A percentile compares a stretch with the other conserved stretches of the same genome.
These are phyloP conservation scores for Talaromyces funiculosus DNA, from an alignment of 2,329 filamentous ascomycete species.

Conservation along the genomic window DNA sequence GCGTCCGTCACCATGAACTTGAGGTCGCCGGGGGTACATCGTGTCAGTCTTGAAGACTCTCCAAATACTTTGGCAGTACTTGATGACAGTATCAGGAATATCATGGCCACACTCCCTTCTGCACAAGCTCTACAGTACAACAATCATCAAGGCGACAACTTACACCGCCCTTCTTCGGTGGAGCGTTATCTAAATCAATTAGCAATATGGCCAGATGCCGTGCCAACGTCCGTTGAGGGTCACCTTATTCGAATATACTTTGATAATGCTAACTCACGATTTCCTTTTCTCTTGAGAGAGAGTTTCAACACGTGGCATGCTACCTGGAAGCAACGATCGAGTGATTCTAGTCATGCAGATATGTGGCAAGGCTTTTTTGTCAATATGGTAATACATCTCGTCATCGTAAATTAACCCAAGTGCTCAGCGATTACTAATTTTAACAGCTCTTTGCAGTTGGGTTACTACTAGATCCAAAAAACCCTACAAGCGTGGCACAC, in stretches of 20 bases:
- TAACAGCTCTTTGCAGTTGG: not conserved
- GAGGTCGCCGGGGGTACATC: not conserved
- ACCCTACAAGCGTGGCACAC: conserved; percentile 1
- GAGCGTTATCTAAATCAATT: not conserved
- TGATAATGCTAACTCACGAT: not conserved
- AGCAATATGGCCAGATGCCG: not conserved
- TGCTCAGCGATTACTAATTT: not conserved
- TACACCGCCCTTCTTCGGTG: not conserved
- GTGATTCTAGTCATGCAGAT: not conserved
- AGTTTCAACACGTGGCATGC: not conserved
- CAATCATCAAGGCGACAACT: not conserved
- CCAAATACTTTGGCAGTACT: not conserved
- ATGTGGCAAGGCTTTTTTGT: conserved; percentile 3
- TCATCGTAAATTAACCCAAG: no score
- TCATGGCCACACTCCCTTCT: not conserved
- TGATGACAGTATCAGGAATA: not conserved
- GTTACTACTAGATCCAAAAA: not conserved
- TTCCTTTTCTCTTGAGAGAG: not conserved
- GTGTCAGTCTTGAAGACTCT: not conserved
- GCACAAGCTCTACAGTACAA: not conserved
- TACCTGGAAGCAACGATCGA: not conserved
- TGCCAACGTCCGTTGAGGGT: not conserved
- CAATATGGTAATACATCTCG: not conserved
- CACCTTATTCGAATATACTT: not conserved
- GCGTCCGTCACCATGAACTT: not conserved